Conservation (phyloP, 1,139 yeast genomes). For the Lodderomyces oxycetoniae region DNA sequence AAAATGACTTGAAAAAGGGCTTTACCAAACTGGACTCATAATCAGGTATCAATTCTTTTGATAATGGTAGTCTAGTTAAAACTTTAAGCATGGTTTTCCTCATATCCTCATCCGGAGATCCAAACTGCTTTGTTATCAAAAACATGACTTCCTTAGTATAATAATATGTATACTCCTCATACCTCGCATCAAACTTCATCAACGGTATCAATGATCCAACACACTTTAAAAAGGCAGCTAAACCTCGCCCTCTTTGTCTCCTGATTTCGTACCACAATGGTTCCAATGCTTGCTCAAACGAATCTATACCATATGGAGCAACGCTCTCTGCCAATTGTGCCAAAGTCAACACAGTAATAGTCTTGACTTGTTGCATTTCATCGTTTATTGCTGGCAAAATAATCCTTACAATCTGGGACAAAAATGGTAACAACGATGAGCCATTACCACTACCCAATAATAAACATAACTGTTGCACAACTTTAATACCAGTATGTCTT, state of each 20-base stretch:
- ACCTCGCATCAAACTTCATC: slow-evolving; percentile 55
- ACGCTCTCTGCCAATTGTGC: slow-evolving; percentile 82
- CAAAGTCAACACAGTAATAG: slow-evolving; percentile 66
- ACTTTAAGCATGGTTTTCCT: slow-evolving; percentile 59
- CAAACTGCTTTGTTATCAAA: slow-evolving; percentile 66
- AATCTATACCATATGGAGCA: slow-evolving; percentile 85
- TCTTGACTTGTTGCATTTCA: slow-evolving; percentile 63
- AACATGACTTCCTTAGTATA: slow-evolving; percentile 72
- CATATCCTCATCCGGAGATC: slow-evolving; percentile 89
- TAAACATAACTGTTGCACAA: slow-evolving; percentile 70
- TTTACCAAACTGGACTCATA: slow-evolving; percentile 46
- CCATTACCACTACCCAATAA: slow-evolving; percentile 64
- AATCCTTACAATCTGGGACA: slow-evolving; percentile 60
- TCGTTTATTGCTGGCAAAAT: slow-evolving; percentile 62
- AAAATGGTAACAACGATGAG: slow-evolving; percentile 58
- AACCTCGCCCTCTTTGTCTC: slow-evolving; percentile 69
- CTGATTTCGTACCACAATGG: slow-evolving; percentile 79
- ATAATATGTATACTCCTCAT: slow-evolving; percentile 70
- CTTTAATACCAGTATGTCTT: slow-evolving; percentile 79
- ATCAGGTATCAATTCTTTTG: slow-evolving; percentile 25
- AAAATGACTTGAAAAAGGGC: slow-evolving; percentile 66
- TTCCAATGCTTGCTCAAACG: slow-evolving; percentile 66
- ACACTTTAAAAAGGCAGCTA: slow-evolving; percentile 74
- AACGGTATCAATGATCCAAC: slow-evolving; percentile 79
- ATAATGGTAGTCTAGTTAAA: slow-evolving; percentile 30